These are phyloP conservation scores for Dothiorella sarmentorum DNA, from an alignment of 2,329 filamentous ascomycete genomes.

Conservation along the genomic window DNA sequence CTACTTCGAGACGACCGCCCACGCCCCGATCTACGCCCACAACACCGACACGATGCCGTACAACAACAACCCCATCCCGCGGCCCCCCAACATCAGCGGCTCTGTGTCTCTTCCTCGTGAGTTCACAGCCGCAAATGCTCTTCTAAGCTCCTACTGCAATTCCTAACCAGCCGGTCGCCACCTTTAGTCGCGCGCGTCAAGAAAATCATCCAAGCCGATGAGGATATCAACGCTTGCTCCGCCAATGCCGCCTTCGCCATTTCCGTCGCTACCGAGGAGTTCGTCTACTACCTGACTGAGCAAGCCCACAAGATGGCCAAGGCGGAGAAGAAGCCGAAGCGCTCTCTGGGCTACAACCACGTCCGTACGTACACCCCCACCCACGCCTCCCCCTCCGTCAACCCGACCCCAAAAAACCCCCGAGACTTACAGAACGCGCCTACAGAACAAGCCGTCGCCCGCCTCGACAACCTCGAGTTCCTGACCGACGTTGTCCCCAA, in stretches of 20 bases:
- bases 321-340: constrained; percentile 83
- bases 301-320: constrained; percentile 86
- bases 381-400: neutral
- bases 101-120: constrained; percentile 80
- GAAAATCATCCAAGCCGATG: constrained; percentile 87
- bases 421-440: constrained; percentile 6
- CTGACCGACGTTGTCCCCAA: constrained; percentile 86
- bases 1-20: too few relatives aligned
- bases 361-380: constrained; percentile 56
- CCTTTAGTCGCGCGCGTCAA: constrained; percentile 82
- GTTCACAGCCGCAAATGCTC: constrained; percentile 34
- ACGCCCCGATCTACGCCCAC: neutral
- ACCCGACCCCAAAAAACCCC: constrained; percentile 10
- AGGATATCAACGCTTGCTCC: constrained; percentile 80
- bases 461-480: constrained; percentile 93
- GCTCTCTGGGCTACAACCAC: constrained; percentile 95
- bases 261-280: constrained; percentile 90
- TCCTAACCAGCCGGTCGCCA: neutral
- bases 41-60: constrained; percentile 66
- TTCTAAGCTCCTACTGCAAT: neutral
- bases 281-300: constrained; percentile 85
- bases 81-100: constrained; percentile 77
- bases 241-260: constrained; percentile 95
- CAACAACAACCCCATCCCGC: constrained; percentile 80
- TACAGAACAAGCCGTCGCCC: constrained; percentile 75